Conservation (phyloP, 805 yeast species). For the Candida fluviatilis region DNA sequence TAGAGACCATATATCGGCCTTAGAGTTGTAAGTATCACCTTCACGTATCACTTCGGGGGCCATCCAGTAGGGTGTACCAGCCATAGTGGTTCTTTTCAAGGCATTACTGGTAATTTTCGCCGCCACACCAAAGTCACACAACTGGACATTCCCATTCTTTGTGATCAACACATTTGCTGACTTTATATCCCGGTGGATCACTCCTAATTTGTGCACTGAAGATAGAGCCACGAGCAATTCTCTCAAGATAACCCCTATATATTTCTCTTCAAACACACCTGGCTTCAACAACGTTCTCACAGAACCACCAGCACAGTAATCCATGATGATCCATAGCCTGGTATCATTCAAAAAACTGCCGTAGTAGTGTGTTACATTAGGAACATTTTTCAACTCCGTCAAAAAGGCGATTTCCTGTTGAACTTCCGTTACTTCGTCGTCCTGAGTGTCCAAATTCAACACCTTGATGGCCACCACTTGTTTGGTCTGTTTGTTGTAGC, state of each 20-base stretch:
- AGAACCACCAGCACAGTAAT: constrained; percentile 95
- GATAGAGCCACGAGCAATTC: constrained; percentile 76
- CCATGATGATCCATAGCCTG: constrained; percentile 97
- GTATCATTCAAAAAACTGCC: constrained; percentile 86
- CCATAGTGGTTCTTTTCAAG: constrained; percentile 86
- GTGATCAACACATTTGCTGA: constrained; percentile 92
- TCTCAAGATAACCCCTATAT: constrained; percentile 77
- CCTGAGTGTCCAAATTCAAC: constrained; percentile 84
- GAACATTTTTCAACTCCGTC: constrained; percentile 73
- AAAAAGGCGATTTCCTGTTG: constrained; percentile 89
- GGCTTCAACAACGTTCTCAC: constrained; percentile 80
- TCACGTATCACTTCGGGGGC: constrained; percentile 97
- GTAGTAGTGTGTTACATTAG: constrained; percentile 90
- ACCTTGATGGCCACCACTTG: constrained; percentile 91
- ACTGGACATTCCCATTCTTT: constrained; percentile 82
- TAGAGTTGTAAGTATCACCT: constrained; percentile 80
- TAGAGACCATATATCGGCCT: constrained; percentile 96
- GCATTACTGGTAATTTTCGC: constrained; percentile 79
- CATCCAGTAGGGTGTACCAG: constrained; percentile 98
- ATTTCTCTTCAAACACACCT: constrained; percentile 82
- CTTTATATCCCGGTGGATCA: constrained; percentile 93
- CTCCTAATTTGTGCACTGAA: constrained; percentile 82
- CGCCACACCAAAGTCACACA: constrained; percentile 98
- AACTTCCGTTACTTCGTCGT: constrained; percentile 92
- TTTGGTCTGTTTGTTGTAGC: constrained; percentile 62